A percentile compares a stretch with the other conserved stretches of the same genome.
These are phyloP conservation scores for Cryphonectria nitschkei DNA, from an alignment of 2,329 filamentous ascomycete species.

Conservation along the genomic window DNA sequence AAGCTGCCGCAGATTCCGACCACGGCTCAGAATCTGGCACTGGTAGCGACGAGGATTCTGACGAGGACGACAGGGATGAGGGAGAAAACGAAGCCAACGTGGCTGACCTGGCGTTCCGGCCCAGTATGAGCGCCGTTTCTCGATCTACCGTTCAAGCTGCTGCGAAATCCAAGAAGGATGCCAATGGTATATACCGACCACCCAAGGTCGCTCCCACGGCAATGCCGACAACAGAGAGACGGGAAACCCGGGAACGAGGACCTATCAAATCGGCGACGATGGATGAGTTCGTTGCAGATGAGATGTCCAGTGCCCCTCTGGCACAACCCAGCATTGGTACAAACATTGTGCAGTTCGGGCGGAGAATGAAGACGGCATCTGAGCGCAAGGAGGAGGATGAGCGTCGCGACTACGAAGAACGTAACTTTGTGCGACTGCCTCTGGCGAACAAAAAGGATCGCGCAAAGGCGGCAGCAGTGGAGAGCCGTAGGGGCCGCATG, in stretches of 20 bases:
- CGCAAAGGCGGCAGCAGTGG: conserved; percentile 63
- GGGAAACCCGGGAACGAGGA: conserved; percentile 64
- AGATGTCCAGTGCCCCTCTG: conserved; percentile 79
- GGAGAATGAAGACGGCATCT: conserved; percentile 75
- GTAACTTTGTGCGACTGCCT: conserved; percentile 86
- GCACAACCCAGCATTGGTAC: conserved; percentile 91
- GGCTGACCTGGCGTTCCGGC: conserved; percentile 40
- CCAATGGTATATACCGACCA: conserved; percentile 81
- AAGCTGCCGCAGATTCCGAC: conserved; percentile 40
- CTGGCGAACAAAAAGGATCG: conserved; percentile 86
- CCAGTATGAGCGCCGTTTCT: conserved; percentile 44
- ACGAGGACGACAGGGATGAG: conserved; percentile 39
- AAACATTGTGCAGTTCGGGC: conserved; percentile 79
- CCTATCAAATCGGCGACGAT: conserved; percentile 79
- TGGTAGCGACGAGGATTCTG: conserved; percentile 42
- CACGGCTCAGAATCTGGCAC: conserved; percentile 40
- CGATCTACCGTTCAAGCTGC: conserved; percentile 37
- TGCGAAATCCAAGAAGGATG: conserved; percentile 42
- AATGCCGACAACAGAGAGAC: conserved; percentile 72
- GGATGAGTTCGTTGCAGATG: conserved; percentile 87
- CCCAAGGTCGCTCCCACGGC: conserved; percentile 85
- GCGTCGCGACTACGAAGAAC: conserved; percentile 85
- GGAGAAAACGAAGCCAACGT: conserved; percentile 38
- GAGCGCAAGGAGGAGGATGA: conserved; percentile 81
- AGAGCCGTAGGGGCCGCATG: conserved; percentile 61